Percentiles rank a stretch among this genome's conserved stretches.
These are phyloP conservation scores for Sequoia sempervirens DNA, from an alignment of 75 land plant genomes.

Conservation along the genomic window DNA sequence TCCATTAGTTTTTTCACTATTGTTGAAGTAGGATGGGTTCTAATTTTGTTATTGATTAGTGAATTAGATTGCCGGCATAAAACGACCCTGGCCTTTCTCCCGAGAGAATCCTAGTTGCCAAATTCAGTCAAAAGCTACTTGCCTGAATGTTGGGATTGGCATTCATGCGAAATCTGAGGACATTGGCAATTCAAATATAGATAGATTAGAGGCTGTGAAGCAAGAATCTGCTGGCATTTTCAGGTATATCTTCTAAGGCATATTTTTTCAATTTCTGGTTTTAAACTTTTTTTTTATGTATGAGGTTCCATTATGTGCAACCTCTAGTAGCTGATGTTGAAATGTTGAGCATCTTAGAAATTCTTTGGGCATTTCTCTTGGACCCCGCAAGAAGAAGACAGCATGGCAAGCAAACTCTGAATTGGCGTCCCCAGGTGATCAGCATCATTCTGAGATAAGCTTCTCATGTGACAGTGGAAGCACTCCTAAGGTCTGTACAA, in stretches of 20 bases:
- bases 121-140: conserved; percentile 11
- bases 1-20: background rate
- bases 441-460: background rate
- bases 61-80: conserved; percentile 43
- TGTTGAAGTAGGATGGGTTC: background rate
- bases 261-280: background rate
- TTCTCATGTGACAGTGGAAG: conserved; percentile 2
- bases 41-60: conserved; percentile 16
- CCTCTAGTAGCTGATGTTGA: background rate
- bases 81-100: conserved; percentile 41
- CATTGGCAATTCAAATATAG: background rate
- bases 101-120: conserved; percentile 16
- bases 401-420: conserved; percentile 18
- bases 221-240: conserved; percentile 18
- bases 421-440: background rate
- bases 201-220: conserved; percentile 11
- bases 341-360: conserved; percentile 1
- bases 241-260: conserved; percentile 20
- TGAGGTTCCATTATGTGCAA: background rate
- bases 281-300: background rate
- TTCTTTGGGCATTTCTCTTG: conserved; percentile 7
- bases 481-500: conserved; percentile 3
- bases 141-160: conserved; percentile 4
- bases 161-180: conserved; percentile 1
- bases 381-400: conserved; percentile 9